phyloP scores from a whole-genome alignment of 2,329 filamentous ascomycete genomes.

The Monilinia fructigena region DNA sequence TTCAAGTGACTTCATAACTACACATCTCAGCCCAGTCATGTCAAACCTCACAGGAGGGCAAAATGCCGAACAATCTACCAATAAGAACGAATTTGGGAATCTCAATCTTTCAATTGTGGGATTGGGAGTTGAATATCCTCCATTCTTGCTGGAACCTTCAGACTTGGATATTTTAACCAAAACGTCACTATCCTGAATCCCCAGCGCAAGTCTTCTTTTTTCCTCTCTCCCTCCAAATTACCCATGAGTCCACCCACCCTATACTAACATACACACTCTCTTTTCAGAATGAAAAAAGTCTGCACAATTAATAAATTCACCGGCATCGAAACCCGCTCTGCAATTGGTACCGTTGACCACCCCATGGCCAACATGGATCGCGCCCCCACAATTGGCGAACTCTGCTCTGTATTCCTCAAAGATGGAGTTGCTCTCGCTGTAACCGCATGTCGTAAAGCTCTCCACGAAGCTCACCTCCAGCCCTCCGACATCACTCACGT shows the following conservation, averaged over 20 bases:
- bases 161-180: constrained; percentile 53
- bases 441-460: constrained; percentile 53
- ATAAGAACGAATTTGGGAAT: constrained; percentile 42
- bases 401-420: constrained; percentile 55
- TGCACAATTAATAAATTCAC: constrained; percentile 63
- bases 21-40: constrained; percentile 2
- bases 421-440: constrained; percentile 59
- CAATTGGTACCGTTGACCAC: constrained; percentile 60
- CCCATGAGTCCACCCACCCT: not conserved
- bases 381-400: constrained; percentile 54
- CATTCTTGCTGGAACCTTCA: constrained; percentile 51
- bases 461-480: constrained; percentile 53
- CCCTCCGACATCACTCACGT: constrained; percentile 61
- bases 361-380: constrained; percentile 57
- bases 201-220: constrained; percentile 51
- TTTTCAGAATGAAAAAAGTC: constrained; percentile 58
- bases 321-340: constrained; percentile 62
- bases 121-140: constrained; percentile 59
- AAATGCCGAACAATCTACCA: not conserved
- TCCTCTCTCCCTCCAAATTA: not conserved
- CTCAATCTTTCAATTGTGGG: constrained; percentile 62
- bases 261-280: not conserved
- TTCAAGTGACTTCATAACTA: not conserved
- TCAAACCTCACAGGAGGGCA: not conserved
- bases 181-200: constrained; percentile 59